A percentile compares a stretch with the other conserved stretches of the same genome.
Conservation (phyloP, 1,284 basidiomycete species). For the Hemileia vastatrix region DNA sequence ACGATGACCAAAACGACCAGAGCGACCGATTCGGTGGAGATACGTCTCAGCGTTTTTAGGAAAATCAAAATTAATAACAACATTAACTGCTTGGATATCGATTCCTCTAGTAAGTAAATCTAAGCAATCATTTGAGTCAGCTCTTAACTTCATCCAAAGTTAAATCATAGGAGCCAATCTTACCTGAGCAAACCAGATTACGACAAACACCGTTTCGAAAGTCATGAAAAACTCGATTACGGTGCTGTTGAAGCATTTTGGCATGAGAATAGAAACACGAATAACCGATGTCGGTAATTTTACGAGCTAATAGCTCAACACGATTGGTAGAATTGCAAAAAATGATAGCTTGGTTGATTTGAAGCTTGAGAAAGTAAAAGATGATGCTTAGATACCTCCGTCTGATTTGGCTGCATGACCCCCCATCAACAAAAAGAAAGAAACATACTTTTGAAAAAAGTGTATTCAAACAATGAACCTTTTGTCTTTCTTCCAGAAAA, state of each 20-base stretch:
- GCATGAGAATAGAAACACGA: conserved; percentile 99
- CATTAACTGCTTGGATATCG: conserved; percentile 98
- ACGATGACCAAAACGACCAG: conserved; percentile 91
- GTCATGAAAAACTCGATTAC: conserved; percentile 99
- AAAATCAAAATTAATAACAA: conserved; percentile 99
- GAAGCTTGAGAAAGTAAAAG: conserved; percentile 53
- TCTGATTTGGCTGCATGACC: conserved; percentile 6
- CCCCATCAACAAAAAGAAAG: conserved; percentile 1
- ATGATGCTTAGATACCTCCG: conserved; percentile 24
- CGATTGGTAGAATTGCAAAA: conserved; percentile 99
- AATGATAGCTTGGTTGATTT: conserved; percentile 99
- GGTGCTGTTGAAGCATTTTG: conserved; percentile 96
- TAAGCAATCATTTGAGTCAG: conserved; percentile 37
- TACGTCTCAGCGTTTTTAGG: conserved; percentile 98
- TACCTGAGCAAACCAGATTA: conserved; percentile 81
- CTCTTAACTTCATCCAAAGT: too few relatives aligned
- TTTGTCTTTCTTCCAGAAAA: conserved; percentile 97
- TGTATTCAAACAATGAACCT: conserved; percentile 97
- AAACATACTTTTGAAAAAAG: conserved; percentile 76
- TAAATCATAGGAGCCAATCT: conserved; percentile 24
- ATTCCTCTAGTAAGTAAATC: conserved; percentile 97
- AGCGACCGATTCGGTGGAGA: conserved; percentile 92
- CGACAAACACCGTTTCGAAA: conserved; percentile 97
- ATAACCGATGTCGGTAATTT: conserved; percentile 97
- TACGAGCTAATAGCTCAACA: conserved; percentile 96